Percentiles rank a stretch among this genome's conserved stretches.
Conservation (phyloP, 1,139 yeast species). For the Yamadazyma buinensis region DNA sequence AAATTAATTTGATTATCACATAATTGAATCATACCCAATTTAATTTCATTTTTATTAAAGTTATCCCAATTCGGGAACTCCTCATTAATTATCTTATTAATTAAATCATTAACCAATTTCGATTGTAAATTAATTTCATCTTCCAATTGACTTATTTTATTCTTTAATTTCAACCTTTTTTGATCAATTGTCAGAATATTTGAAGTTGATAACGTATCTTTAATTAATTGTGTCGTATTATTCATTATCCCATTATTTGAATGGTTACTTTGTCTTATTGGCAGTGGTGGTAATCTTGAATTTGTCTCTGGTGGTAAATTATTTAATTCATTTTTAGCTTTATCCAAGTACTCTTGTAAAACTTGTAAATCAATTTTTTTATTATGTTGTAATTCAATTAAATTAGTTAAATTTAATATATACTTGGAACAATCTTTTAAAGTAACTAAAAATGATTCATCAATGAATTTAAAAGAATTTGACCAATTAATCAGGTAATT, state of each 20-base stretch:
- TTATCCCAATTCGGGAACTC: slow-evolving; percentile 83
- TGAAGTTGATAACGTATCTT: slow-evolving; percentile 44
- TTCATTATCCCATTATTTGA: slow-evolving; percentile 25
- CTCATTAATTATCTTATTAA: slow-evolving; percentile 68
- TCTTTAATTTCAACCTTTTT: slow-evolving; percentile 32
- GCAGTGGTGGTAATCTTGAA: slow-evolving; percentile 30
- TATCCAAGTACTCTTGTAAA: slow-evolving; percentile 69
- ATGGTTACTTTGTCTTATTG: slow-evolving; percentile 16
- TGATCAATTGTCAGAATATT: slow-evolving; percentile 37
- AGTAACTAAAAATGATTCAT: slow-evolving; percentile 77
- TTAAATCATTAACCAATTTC: slow-evolving; percentile 48
- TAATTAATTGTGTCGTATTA: slow-evolving; percentile 43
- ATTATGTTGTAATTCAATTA: slow-evolving; percentile 83
- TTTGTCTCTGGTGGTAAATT: slow-evolving; percentile 10
- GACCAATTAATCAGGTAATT: slow-evolving; percentile 46
- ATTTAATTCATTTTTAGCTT: slow-evolving; percentile 61
- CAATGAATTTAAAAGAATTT: slow-evolving; percentile 54
- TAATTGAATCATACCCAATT: slow-evolving; percentile 61
- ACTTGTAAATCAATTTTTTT: slow-evolving; percentile 90
- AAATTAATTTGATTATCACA: slow-evolving; percentile 77
- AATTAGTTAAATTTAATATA: slow-evolving; percentile 66
- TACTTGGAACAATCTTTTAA: slow-evolving; percentile 87
- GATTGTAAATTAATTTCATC: slow-evolving; percentile 57
- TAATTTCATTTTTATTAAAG: slow-evolving; percentile 75
- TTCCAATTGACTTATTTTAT: slow-evolving; percentile 33